phyloP scores from a whole-genome alignment of 257 asterid species.

The Solanum habrochaites region DNA sequence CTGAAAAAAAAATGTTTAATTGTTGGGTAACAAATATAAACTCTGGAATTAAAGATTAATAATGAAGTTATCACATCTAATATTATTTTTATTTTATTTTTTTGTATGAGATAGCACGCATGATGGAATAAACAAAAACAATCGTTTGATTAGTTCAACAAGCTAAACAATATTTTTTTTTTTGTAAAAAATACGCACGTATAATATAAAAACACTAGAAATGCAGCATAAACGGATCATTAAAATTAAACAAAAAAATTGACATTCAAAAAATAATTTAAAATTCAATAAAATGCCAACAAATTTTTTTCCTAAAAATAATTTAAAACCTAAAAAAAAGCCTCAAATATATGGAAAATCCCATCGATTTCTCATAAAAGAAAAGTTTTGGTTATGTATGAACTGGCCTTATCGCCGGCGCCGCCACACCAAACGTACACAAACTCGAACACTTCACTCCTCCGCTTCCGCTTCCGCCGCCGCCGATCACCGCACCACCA shows the following conservation, averaged over 20 bases:
- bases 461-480: constrained; percentile 7
- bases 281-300: neutral
- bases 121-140: neutral
- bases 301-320: neutral
- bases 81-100: neutral
- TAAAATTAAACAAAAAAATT: neutral
- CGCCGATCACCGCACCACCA: neutral
- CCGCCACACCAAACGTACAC: constrained; percentile 21
- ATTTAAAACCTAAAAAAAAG: neutral
- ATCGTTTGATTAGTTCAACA: neutral
- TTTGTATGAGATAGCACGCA: too few relatives aligned
- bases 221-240: neutral
- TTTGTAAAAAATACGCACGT: neutral
- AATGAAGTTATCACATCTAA: neutral
- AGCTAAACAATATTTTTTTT: neutral
- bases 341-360: neutral
- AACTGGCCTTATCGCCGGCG: constrained; percentile 28
- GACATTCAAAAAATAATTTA: neutral
- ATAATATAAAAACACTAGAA: neutral
- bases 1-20: neutral
- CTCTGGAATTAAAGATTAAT: neutral
- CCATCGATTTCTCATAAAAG: neutral
- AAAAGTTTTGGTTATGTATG: constrained; percentile 10
- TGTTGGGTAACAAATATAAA: neutral
- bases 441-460: constrained; percentile 19